Percentiles rank a stretch among this genome's conserved stretches.
Evolutionary conservation across 78 protist genomes (phyloP).

Genomic region (Dictyostelium capitatum): DNA sequence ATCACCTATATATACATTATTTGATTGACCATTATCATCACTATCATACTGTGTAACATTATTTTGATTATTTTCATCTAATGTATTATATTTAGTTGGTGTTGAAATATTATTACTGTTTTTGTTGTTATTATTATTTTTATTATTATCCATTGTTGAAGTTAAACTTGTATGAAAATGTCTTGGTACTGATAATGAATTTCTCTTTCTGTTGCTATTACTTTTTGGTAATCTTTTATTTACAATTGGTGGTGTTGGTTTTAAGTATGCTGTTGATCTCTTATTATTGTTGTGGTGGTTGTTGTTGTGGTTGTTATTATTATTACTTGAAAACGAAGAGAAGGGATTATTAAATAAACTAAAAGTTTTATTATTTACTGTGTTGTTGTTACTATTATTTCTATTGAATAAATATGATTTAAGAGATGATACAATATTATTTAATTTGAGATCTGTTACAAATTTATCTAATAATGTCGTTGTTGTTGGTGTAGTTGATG

Average conservation of each 20-base stretch:
- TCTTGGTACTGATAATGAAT: conserved; percentile 4
- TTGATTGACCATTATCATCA: neutral
- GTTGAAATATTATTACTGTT: neutral
- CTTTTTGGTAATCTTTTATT: conserved; percentile 5
- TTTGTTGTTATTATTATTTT: neutral
- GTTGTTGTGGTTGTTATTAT: neutral
- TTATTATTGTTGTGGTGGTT: neutral
- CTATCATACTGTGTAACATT: conserved; percentile 1
- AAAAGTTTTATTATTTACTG: neutral
- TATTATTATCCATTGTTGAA: neutral
- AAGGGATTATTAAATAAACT: conserved; percentile 5
- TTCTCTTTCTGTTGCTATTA: conserved; percentile 1
- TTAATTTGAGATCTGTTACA: neutral
- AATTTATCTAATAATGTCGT: neutral
- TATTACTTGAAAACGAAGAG: neutral
- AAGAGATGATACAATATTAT: neutral
- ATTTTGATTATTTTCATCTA: neutral
- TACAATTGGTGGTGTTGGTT: no score
- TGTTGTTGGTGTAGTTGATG: neutral
- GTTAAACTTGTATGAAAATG: conserved; percentile 7
- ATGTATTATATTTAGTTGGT: neutral
- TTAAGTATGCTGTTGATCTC: neutral
- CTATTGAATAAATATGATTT: neutral
- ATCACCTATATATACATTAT: neutral
- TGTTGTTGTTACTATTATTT: neutral